A percentile compares a stretch with the other conserved stretches of the same genome.
Conservation (phyloP, 192 early-diverging fungal species). For the Coemansia sp. region DNA sequence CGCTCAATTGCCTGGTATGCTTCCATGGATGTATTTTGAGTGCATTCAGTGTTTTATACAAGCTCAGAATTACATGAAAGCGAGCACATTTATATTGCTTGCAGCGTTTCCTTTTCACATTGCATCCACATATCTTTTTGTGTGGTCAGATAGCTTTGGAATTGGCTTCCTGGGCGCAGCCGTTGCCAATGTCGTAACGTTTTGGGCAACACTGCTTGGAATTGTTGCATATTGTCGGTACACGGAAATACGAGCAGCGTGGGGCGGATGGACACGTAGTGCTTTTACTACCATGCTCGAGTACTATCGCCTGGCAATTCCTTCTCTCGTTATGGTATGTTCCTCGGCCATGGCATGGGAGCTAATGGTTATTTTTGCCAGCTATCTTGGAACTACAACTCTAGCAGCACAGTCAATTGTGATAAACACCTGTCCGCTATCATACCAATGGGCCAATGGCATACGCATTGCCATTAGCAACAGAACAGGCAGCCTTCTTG, state of each 20-base stretch:
- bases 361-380: conserved; percentile 49
- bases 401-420: conserved; percentile 63
- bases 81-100: conserved; percentile 73
- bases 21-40: conserved; percentile 81
- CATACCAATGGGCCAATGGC: conserved; percentile 59
- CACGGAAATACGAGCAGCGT: conserved; percentile 59
- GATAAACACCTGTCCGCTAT: conserved; percentile 57
- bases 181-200: conserved; percentile 72
- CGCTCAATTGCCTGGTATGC: conserved; percentile 70
- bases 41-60: conserved; percentile 85
- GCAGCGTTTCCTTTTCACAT: conserved; percentile 76
- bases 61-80: conserved; percentile 90
- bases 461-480: conserved; percentile 58
- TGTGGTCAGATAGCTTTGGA: conserved; percentile 66
- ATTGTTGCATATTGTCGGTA: conserved; percentile 64
- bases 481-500: conserved; percentile 58
- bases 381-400: conserved; percentile 59
- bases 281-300: conserved; percentile 47
- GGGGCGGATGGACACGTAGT: conserved; percentile 69
- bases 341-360: conserved; percentile 65
- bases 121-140: conserved; percentile 75
- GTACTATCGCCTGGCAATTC: conserved; percentile 66
- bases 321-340: conserved; percentile 76
- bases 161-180: conserved; percentile 88
- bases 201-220: conserved; percentile 70